phyloP scores from a whole-genome alignment of 306 rosid genomes.

The Cyclanthera cordifolia region DNA sequence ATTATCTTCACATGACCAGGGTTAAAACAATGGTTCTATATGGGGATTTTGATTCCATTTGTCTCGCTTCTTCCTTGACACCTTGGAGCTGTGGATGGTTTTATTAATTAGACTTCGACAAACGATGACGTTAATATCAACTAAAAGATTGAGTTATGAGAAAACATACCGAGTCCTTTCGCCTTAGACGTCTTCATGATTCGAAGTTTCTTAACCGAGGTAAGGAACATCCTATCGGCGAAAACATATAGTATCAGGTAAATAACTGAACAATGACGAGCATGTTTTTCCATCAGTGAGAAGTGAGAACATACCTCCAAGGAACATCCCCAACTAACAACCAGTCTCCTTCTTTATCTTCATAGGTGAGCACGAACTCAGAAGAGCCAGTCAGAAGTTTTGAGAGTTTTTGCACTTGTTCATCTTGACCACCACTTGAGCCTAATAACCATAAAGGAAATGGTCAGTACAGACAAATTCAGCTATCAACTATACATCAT shows the following conservation, averaged over 20 bases:
- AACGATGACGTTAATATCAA: not conserved
- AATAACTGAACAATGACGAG: conserved; percentile 1
- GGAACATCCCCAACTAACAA: conserved; percentile 78
- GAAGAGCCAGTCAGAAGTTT: conserved; percentile 58
- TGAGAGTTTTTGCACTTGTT: conserved; percentile 25
- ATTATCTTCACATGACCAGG: conserved; percentile 23
- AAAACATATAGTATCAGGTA: not conserved
- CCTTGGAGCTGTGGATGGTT: conserved; percentile 35
- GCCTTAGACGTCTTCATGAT: conserved; percentile 69
- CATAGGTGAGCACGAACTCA: conserved; percentile 63
- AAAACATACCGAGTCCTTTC: conserved; percentile 46
- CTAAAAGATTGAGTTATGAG: not conserved
- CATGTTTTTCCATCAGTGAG: not conserved
- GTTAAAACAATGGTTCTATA: conserved; percentile 20
- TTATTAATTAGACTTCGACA: conserved; percentile 2
- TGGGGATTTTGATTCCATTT: conserved; percentile 38
- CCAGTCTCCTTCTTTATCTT: conserved; percentile 67
- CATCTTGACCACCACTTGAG: conserved; percentile 25
- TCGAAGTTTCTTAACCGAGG: conserved; percentile 60
- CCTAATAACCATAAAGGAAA: not conserved
- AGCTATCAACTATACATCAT: not conserved
- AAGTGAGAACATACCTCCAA: conserved; percentile 36
- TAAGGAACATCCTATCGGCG: conserved; percentile 42
- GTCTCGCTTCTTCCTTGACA: conserved; percentile 43
- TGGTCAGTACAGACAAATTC: not conserved